A percentile compares a stretch with the other conserved stretches of the same genome.
Conservation (phyloP, 2,329 filamentous ascomycete genomes). For the Immersiporthe knoxdaviesiana region DNA sequence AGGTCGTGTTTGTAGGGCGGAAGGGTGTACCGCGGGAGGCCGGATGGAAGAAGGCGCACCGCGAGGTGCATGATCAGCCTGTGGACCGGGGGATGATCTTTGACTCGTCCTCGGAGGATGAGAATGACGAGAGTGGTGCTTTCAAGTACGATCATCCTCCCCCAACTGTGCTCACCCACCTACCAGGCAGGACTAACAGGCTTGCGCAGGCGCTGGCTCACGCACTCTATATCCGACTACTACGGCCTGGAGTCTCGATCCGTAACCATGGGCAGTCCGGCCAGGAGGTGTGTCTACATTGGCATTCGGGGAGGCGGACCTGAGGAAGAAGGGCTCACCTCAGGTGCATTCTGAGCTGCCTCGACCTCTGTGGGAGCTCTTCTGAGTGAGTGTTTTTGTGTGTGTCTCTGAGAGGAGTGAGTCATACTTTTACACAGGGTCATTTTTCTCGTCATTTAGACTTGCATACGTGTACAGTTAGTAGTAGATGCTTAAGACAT, state of each 20-base stretch:
- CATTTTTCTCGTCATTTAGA: constrained; percentile 12
- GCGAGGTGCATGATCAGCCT: constrained; percentile 58
- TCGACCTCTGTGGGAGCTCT: constrained; percentile 66
- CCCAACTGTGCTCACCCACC: not conserved
- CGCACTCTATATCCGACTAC: constrained; percentile 89
- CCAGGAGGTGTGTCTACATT: constrained; percentile 80
- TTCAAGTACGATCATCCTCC: constrained; percentile 66
- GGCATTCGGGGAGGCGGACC: constrained; percentile 58
- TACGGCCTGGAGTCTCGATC: constrained; percentile 88
- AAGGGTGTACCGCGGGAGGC: constrained; percentile 49
- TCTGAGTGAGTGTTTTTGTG: constrained; percentile 38
- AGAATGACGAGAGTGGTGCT: constrained; percentile 73
- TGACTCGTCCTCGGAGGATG: constrained; percentile 58
- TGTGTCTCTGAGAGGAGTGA: not conserved
- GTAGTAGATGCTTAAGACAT: constrained; percentile 5
- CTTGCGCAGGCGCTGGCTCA: constrained; percentile 77
- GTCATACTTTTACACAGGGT: not conserved
- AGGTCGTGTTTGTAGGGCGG: constrained; percentile 85
- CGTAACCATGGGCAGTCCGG: constrained; percentile 70
- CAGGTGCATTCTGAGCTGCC: constrained; percentile 50
- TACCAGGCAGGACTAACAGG: not conserved
- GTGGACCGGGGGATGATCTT: constrained; percentile 72
- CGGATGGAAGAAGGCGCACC: constrained; percentile 55
- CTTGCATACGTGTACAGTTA: not conserved
- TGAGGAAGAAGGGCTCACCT: constrained; percentile 32